A percentile compares a stretch with the other conserved stretches of the same genome.
Evolutionary conservation across 169 alveolate genomes (phyloP).

Genomic region (Plasmodium yoelii): DNA sequence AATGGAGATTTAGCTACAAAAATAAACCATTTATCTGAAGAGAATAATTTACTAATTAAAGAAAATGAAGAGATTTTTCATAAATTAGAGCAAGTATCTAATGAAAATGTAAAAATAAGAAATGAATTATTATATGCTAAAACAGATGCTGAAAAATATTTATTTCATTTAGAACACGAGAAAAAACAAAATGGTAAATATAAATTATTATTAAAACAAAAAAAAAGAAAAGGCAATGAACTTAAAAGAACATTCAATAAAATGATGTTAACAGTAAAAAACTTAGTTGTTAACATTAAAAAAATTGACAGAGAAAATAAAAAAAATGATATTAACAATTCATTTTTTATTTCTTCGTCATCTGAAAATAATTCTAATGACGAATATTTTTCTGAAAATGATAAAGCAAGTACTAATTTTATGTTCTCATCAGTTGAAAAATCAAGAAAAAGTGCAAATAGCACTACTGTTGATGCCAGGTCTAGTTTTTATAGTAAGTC

Average conservation of each 20-base stretch:
- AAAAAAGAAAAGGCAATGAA: conserved; percentile 28
- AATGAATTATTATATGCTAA: conserved; percentile 58
- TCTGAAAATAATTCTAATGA: conserved; percentile 40
- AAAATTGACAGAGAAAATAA: conserved; percentile 67
- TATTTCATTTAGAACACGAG: conserved; percentile 61
- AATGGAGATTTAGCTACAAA: conserved; percentile 20
- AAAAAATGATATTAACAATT: conserved; percentile 67
- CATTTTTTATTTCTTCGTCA: conserved; percentile 73
- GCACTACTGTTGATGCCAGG: conserved; percentile 45
- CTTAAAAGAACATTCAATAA: conserved; percentile 41
- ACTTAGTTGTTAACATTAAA: conserved; percentile 52
- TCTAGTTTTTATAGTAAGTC: conserved; percentile 60
- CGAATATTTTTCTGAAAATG: conserved; percentile 23
- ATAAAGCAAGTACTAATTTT: conserved; percentile 35
- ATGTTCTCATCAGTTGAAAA: conserved; percentile 62
- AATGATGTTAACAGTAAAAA: conserved; percentile 55
- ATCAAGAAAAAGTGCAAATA: conserved; percentile 42
- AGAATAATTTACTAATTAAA: conserved; percentile 43
- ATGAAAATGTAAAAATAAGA: conserved; percentile 64
- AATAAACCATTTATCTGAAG: conserved; percentile 49
- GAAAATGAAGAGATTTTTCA: conserved; percentile 74
- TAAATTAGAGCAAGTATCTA: conserved; percentile 45
- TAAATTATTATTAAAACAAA: conserved; percentile 55
- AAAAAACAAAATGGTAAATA: conserved; percentile 73
- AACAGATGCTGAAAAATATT: conserved; percentile 72